Percentiles rank a stretch among this genome's conserved stretches.
Evolutionary conservation across 768 basidiomycete genomes (phyloP).

Genomic region (Termitomyces bulborhizus): DNA sequence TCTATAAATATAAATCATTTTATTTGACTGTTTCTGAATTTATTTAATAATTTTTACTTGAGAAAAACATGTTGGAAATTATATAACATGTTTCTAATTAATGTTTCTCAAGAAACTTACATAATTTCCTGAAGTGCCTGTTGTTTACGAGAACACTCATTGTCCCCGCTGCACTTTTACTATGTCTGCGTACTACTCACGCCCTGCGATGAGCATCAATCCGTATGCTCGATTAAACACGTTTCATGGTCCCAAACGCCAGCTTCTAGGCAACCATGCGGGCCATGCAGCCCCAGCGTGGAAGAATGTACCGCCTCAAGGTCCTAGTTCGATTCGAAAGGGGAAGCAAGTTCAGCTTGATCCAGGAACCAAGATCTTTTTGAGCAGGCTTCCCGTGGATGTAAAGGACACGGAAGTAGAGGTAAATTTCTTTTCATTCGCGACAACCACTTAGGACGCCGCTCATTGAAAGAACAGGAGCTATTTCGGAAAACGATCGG

Average conservation of each 20-base stretch:
- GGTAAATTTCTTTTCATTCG: slow-evolving; percentile 29
- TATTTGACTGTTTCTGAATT: no score
- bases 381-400: slow-evolving; percentile 62
- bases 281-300: slow-evolving; percentile 58
- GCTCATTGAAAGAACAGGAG: slow-evolving; percentile 35
- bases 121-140: background rate
- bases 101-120: no score
- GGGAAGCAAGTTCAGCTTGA: slow-evolving; percentile 23
- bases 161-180: background rate
- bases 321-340: slow-evolving; percentile 18
- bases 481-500: slow-evolving; percentile 75
- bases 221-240: slow-evolving; percentile 31
- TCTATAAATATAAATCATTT: no score
- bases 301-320: slow-evolving; percentile 28
- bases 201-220: slow-evolving; percentile 15
- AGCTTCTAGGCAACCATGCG: slow-evolving; percentile 54
- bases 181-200: slow-evolving; percentile 1
- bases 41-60: no score
- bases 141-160: background rate
- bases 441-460: background rate
- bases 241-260: slow-evolving; percentile 49
- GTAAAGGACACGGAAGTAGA: slow-evolving; percentile 65
- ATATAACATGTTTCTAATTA: no score
- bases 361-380: slow-evolving; percentile 60
- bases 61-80: no score